Evolutionary conservation across 148 eudicot genomes (phyloP).

Genomic region (Vaccinium vitisidaea): DNA sequence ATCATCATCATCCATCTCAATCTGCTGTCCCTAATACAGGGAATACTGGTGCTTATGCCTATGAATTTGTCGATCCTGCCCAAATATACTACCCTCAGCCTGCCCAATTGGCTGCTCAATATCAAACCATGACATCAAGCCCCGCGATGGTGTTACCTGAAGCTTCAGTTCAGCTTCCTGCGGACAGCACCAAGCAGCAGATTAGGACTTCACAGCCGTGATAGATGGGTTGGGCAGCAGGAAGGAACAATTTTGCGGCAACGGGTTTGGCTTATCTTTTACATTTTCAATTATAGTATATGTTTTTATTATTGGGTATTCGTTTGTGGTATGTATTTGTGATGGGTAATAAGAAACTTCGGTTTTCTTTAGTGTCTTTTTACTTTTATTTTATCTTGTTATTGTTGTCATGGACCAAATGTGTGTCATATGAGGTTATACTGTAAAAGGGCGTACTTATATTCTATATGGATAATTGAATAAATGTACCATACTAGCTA

Average conservation of each 20-base stretch:
- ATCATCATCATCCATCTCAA: constrained; percentile 71
- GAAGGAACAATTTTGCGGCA: constrained; percentile 60
- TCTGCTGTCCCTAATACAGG: constrained; percentile 50
- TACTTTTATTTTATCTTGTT: constrained; percentile 26
- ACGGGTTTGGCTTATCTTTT: constrained; percentile 32
- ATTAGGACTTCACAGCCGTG: constrained; percentile 48
- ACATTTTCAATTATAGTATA: constrained; percentile 26
- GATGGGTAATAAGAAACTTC: constrained; percentile 45
- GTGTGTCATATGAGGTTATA: constrained; percentile 32
- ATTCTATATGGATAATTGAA: constrained; percentile 17
- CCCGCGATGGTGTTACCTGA: constrained; percentile 42
- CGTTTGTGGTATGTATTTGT: constrained; percentile 63
- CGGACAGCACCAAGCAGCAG: constrained; percentile 52
- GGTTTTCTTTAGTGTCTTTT: constrained; percentile 17
- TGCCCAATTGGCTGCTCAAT: constrained; percentile 60
- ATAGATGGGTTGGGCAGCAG: constrained; percentile 32
- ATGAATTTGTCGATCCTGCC: constrained; percentile 65
- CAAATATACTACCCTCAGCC: constrained; percentile 70
- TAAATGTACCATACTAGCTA: constrained; percentile 12
- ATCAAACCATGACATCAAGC: constrained; percentile 49
- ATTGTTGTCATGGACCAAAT: constrained; percentile 28
- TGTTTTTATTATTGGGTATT: constrained; percentile 34
- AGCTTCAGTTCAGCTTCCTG: constrained; percentile 50
- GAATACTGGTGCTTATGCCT: constrained; percentile 50
- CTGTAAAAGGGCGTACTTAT: constrained; percentile 39